phyloP scores from a whole-genome alignment of 1,284 basidiomycete species.

The Sparassis latifolia region DNA sequence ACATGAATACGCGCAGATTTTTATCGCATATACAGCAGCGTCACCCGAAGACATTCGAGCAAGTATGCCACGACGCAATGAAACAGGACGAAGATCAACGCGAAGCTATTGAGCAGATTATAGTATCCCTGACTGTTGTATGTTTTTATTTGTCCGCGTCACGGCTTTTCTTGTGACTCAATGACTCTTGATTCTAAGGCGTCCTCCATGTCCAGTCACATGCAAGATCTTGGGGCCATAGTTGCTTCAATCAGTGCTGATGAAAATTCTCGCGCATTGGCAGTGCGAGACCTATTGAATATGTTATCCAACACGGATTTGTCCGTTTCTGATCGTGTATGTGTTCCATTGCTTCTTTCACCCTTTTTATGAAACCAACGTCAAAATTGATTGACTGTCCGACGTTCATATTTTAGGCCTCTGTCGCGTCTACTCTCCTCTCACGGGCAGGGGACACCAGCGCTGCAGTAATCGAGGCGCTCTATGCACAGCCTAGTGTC shows the following conservation, averaged over 20 bases:
- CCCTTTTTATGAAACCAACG: neutral
- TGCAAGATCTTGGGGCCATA: constrained; percentile 33
- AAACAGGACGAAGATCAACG: constrained; percentile 31
- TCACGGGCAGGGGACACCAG: constrained; percentile 64
- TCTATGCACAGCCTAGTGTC: constrained; percentile 49
- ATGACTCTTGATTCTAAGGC: too few relatives aligned
- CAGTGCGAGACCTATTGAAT: constrained; percentile 44
- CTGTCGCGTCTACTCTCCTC: constrained; percentile 46
- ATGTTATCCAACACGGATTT: constrained; percentile 25
- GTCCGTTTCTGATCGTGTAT: constrained; percentile 35
- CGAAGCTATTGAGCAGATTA: constrained; percentile 41
- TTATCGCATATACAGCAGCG: constrained; percentile 26
- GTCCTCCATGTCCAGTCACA: too few relatives aligned
- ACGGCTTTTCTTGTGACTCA: neutral
- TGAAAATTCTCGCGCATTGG: constrained; percentile 40
- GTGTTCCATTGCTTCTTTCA: constrained; percentile 6
- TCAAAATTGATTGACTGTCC: neutral
- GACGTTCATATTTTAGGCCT: constrained; percentile 29
- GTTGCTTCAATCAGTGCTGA: constrained; percentile 51
- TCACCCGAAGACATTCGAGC: constrained; percentile 41
- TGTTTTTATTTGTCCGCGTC: constrained; percentile 6
- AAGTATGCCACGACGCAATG: constrained; percentile 31
- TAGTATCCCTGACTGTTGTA: constrained; percentile 52
- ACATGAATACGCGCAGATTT: neutral
- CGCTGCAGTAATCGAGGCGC: constrained; percentile 49